Evolutionary conservation across 805 yeast species (phyloP).

Genomic region (Isabelozyma gotoi): DNA sequence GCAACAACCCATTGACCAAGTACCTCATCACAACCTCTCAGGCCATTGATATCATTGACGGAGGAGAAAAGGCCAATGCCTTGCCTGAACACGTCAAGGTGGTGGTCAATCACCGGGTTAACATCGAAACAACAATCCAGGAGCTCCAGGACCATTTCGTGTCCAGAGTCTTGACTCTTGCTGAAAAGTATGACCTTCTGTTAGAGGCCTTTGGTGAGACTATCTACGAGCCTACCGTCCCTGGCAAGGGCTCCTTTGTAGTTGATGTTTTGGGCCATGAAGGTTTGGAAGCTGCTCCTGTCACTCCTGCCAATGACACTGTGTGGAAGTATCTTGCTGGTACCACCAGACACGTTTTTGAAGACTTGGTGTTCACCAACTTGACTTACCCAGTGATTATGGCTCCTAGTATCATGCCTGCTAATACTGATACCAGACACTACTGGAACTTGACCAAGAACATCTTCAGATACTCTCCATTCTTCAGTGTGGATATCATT

Average conservation of each 20-base stretch:
- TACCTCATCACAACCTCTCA: slow-evolving; percentile 37
- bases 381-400: slow-evolving; percentile 36
- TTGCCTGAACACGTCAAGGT: slow-evolving; percentile 35
- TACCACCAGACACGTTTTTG: slow-evolving; percentile 45
- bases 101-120: slow-evolving; percentile 36
- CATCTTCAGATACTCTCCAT: slow-evolving; percentile 62
- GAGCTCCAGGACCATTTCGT: slow-evolving; percentile 21
- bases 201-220: slow-evolving; percentile 31
- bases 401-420: slow-evolving; percentile 62
- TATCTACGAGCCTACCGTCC: slow-evolving; percentile 2
- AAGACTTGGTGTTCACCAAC: slow-evolving; percentile 40
- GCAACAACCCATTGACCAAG: slow-evolving; percentile 17
- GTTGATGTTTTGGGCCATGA: slow-evolving; percentile 11
- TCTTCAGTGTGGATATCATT: slow-evolving; percentile 28
- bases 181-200: slow-evolving; percentile 24
- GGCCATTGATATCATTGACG: slow-evolving; percentile 34
- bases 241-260: slow-evolving; percentile 14
- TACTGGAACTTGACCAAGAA: slow-evolving; percentile 64
- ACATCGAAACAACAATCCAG: slow-evolving; percentile 27
- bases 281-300: slow-evolving; percentile 44
- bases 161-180: slow-evolving; percentile 23
- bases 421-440: slow-evolving; percentile 68
- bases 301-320: slow-evolving; percentile 38
- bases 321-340: slow-evolving; percentile 46
- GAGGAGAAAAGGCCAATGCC: slow-evolving; percentile 43